Evolutionary conservation across 78 protist genomes (phyloP).

Genomic region (Dictyostelium capitatum): DNA sequence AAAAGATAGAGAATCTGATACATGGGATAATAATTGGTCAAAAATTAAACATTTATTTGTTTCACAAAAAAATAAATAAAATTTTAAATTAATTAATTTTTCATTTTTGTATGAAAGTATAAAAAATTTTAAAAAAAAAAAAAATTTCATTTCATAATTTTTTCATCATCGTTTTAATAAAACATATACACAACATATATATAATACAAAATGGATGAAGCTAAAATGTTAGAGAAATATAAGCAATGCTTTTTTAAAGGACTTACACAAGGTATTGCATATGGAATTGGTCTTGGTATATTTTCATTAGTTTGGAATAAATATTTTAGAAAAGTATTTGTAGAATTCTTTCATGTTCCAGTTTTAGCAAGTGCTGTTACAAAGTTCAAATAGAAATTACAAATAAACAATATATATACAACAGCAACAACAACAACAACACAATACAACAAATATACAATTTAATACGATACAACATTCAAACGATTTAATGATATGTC

Average conservation of each 20-base stretch:
- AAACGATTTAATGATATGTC: no score
- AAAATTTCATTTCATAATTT: no score
- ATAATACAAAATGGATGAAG: background rate
- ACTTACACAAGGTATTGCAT: constrained; percentile 43
- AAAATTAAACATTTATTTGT: constrained; percentile 6
- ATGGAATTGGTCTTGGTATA: constrained; percentile 58
- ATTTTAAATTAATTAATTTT: no score
- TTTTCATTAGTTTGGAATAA: constrained; percentile 58
- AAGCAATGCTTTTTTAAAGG: background rate
- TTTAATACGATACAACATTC: no score
- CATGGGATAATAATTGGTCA: constrained; percentile 14
- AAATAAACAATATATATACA: no score
- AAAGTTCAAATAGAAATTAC: background rate
- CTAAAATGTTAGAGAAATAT: constrained; percentile 8
- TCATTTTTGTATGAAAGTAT: no score
- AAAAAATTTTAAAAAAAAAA: no score
- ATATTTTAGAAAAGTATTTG: constrained; percentile 17
- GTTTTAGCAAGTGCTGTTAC: background rate
- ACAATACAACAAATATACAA: no score
- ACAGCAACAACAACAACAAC: no score
- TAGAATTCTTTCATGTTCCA: background rate
- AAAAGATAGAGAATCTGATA: constrained; percentile 15
- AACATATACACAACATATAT: no score
- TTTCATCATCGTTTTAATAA: no score
- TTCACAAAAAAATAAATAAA: background rate